Base-by-base conservation (phyloP, 2,329 filamentous ascomycete species). In the Epichloe bromicola region DNA sequence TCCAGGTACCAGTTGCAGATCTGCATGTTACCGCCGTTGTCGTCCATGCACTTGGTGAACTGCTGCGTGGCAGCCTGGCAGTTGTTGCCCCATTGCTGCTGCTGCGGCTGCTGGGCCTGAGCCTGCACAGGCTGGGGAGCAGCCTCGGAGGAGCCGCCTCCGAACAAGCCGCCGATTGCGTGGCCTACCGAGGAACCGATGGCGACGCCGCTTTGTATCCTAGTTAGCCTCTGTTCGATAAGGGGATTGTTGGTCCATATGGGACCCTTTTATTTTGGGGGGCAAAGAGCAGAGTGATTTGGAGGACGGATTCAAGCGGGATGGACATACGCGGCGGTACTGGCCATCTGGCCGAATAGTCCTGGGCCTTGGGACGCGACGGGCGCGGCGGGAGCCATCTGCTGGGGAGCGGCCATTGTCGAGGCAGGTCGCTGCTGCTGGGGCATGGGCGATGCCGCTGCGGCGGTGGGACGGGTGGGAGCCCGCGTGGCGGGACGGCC, bases 1-100 rank as follows among this genome's bases (percentile, higher is more conserved):
- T 98, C 93, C 62, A 98, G 74, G 70, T 98, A 98, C 90, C 91
- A 98, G 59, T 86, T 86, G 74, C 93, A 98, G 66, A 96, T 94
- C 66, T 85, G 84, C 85, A 98, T 82, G 72, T 93, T 89, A 60
- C 93, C 93, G 66, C 82, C 75, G 70, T 98, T 86, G 65, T 97
- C 87, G 69, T 97, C 90, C 84, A 98, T 85, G 78, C 93, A 98
- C 74, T 84, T 85, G 63, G 88, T 90, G 78, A 98, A 97, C 71
- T 79, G 81, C 70, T 83, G 81, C 50, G 89, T 82, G 60, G 93
- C 88, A 50, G 76, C 80, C 57, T 82, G 81, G 73, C 93, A 98
- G 67, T 85, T 86, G 69, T 71, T 76, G 56, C 61, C 58, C 64
- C 70, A 68, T 63, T 71, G 74, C 68, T 74, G 74, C 68, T 76